Conservation (phyloP, 371 early-diverging fungal genomes). For the Mucor indicus region DNA sequence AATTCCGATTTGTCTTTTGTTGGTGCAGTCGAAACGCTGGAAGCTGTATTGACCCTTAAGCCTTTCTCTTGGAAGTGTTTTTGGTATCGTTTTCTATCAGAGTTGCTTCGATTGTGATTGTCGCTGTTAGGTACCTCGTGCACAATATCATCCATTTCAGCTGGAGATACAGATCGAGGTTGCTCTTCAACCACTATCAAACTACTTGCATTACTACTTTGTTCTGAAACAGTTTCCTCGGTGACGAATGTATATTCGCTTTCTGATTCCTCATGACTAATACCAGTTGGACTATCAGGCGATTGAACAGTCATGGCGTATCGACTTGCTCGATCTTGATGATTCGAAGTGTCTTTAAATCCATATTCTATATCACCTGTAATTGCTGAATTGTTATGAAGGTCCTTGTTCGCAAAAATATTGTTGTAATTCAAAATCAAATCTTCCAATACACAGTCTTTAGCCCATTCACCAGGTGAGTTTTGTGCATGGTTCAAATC, state of each 20-base stretch:
- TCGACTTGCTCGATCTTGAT: constrained; percentile 4
- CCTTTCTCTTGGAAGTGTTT: constrained; percentile 35
- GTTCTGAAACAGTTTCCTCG: constrained; percentile 2
- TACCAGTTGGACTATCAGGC: constrained; percentile 17
- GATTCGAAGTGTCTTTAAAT: constrained; percentile 11
- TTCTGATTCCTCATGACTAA: constrained; percentile 1
- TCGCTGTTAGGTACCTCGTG: not conserved
- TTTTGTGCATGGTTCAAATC: constrained; percentile 50
- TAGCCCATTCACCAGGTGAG: constrained; percentile 44
- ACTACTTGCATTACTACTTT: not conserved
- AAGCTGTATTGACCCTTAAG: constrained; percentile 32
- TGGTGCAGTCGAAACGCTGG: not conserved
- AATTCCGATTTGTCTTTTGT: not conserved
- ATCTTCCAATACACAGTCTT: constrained; percentile 49
- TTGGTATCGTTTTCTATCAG: constrained; percentile 17
- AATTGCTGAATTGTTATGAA: constrained; percentile 43
- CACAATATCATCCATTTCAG: not conserved
- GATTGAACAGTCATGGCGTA: constrained; percentile 25
- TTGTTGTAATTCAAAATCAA: constrained; percentile 34
- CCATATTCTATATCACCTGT: constrained; percentile 49
- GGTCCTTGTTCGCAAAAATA: constrained; percentile 45
- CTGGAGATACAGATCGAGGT: not conserved
- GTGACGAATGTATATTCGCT: constrained; percentile 7
- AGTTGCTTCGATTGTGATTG: not conserved
- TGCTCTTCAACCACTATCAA: not conserved